Percentiles rank a stretch among this genome's conserved stretches.
These are phyloP conservation scores for Saccharomycopsis lassenensis DNA, from an alignment of 805 yeast species.

Conservation along the genomic window DNA sequence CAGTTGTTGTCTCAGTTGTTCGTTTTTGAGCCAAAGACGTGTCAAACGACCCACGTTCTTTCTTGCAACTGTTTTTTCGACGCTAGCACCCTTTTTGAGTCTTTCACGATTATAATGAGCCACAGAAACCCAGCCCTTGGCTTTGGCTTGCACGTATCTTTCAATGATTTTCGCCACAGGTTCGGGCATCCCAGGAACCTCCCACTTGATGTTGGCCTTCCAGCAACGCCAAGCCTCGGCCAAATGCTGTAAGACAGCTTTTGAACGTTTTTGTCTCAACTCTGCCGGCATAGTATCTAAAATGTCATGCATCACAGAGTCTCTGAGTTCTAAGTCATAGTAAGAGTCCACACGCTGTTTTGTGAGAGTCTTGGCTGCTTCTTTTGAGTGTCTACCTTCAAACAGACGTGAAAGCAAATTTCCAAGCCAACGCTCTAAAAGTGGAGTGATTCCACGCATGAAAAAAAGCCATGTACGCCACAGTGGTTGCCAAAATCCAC, in stretches of 20 bases:
- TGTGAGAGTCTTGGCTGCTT: conserved; percentile 86
- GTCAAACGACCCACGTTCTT: conserved; percentile 89
- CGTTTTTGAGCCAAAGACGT: conserved; percentile 83
- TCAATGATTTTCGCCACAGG: conserved; percentile 82
- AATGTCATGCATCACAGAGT: conserved; percentile 91
- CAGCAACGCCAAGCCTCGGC: conserved; percentile 99
- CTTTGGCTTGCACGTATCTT: conserved; percentile 86
- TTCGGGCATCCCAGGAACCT: conserved; percentile 90
- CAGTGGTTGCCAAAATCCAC: conserved; percentile 99
- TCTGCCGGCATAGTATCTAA: conserved; percentile 97
- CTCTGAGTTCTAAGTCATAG: conserved; percentile 85
- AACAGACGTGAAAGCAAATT: conserved; percentile 86
- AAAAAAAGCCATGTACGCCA: conserved; percentile 96
- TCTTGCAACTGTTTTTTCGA: conserved; percentile 88
- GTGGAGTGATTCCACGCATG: conserved; percentile 82
- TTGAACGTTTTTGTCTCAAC: conserved; percentile 74
- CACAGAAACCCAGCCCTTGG: conserved; percentile 92
- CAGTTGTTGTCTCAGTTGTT: conserved; percentile 76
- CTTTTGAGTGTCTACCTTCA: conserved; percentile 89
- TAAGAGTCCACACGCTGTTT: conserved; percentile 94
- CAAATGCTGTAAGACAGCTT: conserved; percentile 81
- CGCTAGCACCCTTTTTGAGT: conserved; percentile 78
- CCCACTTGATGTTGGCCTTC: conserved; percentile 98
- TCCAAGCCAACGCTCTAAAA: conserved; percentile 91
- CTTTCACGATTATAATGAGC: conserved; percentile 90